phyloP scores from a whole-genome alignment of 345 rosid genomes.

The Ceriops decandra region DNA sequence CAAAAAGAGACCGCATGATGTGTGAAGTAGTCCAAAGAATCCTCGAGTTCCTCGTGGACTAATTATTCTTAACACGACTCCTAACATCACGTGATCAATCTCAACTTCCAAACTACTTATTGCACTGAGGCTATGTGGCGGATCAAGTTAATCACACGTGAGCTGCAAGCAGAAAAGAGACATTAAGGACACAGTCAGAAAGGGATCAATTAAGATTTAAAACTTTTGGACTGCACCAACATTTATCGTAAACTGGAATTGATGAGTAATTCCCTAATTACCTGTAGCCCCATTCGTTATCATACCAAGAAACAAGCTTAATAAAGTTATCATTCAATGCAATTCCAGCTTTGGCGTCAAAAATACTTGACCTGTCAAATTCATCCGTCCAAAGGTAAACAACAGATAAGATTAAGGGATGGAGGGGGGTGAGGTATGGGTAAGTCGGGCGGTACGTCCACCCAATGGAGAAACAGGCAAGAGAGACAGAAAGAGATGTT shows the following conservation, averaged over 20 bases:
- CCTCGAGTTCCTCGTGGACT: not conserved
- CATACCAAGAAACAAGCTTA: slow-evolving; percentile 24
- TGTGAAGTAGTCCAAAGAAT: not conserved
- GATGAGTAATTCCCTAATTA: not conserved
- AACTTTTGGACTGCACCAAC: too few relatives aligned
- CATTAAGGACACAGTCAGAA: not conserved
- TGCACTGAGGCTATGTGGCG: slow-evolving; percentile 33
- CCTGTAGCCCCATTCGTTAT: slow-evolving; percentile 31
- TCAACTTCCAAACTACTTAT: slow-evolving; percentile 1
- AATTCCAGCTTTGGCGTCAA: slow-evolving; percentile 29
- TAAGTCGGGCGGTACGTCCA: not conserved
- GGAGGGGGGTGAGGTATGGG: too few relatives aligned
- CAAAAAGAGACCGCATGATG: not conserved
- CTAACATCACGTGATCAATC: not conserved
- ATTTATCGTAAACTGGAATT: not conserved
- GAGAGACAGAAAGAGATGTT: too few relatives aligned
- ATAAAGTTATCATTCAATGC: slow-evolving; percentile 21
- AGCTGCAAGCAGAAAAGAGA: slow-evolving; percentile 23
- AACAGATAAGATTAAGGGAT: too few relatives aligned
- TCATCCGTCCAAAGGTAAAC: too few relatives aligned
- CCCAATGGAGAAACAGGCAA: too few relatives aligned
- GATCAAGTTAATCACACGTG: slow-evolving; percentile 52
- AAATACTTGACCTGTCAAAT: slow-evolving; percentile 11
- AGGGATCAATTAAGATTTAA: too few relatives aligned
- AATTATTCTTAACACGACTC: slow-evolving; percentile 8